A percentile compares a stretch with the other conserved stretches of the same genome.
Conservation (phyloP, 345 rosid species). For the Salix purpurea region DNA sequence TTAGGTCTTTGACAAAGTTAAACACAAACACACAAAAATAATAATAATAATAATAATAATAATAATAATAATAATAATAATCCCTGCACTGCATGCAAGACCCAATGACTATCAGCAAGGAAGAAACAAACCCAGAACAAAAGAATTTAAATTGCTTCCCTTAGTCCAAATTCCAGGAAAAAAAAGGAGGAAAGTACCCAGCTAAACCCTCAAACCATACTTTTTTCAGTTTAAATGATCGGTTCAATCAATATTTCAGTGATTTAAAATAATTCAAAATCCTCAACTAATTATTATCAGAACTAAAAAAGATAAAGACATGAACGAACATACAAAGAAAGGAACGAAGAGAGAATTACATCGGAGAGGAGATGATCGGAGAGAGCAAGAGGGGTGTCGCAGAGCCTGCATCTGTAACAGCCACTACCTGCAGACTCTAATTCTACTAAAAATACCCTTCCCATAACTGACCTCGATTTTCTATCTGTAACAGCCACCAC, state of each 20-base stretch:
- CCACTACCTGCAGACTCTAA: slow-evolving; percentile 14
- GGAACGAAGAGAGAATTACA: slow-evolving; percentile 12
- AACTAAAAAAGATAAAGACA: not conserved
- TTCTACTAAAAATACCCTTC: slow-evolving; percentile 35
- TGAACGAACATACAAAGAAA: not conserved
- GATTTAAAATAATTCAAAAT: not conserved
- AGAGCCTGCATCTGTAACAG: slow-evolving; percentile 36
- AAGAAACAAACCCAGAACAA: not conserved
- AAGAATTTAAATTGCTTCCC: not conserved
- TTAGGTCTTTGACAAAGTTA: not conserved
- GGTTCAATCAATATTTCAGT: not conserved
- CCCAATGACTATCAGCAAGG: not conserved
- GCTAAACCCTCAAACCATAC: slow-evolving; percentile 6
- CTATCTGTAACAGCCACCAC: slow-evolving; percentile 23
- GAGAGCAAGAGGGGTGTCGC: slow-evolving; percentile 40
- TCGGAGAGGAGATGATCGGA: slow-evolving; percentile 33
- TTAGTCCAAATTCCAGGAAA: not conserved
- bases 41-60: too few species aligned
- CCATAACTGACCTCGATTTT: slow-evolving; percentile 12
- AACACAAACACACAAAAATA: not conserved
- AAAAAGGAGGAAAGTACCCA: not conserved
- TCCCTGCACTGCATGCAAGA: not conserved
- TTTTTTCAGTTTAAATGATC: not conserved
- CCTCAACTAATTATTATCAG: not conserved
- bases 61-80: not conserved